phyloP scores from a whole-genome alignment of 2,329 filamentous ascomycete species.

The Microsporum canis region DNA sequence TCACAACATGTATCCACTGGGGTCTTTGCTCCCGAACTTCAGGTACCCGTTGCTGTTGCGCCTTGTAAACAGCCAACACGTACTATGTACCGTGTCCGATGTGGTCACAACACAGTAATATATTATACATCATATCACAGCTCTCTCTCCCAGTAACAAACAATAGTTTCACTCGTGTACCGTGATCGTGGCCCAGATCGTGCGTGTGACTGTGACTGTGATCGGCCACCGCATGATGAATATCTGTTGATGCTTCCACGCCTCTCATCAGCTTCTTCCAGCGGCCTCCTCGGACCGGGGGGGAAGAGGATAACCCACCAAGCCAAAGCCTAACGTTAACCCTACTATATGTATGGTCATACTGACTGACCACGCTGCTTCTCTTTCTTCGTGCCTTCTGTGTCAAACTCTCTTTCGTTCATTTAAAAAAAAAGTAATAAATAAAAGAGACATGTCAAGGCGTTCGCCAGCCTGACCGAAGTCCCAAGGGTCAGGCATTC shows the following conservation, averaged over 20 bases:
- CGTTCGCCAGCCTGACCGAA: not conserved
- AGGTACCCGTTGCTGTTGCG: not conserved
- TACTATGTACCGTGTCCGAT: too few relatives aligned
- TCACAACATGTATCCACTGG: too few relatives aligned
- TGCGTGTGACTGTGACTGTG: constrained; percentile 4
- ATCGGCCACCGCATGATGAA: not conserved
- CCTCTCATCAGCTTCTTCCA: not conserved
- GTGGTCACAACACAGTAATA: not conserved
- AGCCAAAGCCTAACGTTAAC: not conserved
- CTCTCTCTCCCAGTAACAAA: not conserved
- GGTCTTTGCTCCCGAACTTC: not conserved
- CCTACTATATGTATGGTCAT: too few relatives aligned
- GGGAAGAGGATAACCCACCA: not conserved
- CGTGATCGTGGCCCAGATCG: not conserved
- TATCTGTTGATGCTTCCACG: not conserved
- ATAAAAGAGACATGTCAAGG: too few relatives aligned
- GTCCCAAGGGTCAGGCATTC: too few relatives aligned
- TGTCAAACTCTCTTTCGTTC: not conserved
- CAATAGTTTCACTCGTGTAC: not conserved
- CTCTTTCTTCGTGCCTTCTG: not conserved
- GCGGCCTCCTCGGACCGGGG: not conserved
- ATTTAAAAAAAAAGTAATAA: not conserved
- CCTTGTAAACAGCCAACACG: not conserved
- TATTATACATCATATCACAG: not conserved
- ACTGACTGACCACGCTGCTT: not conserved